Base-by-base conservation (phyloP, 345 rosid genomes). In the Eutrema japonicum region DNA sequence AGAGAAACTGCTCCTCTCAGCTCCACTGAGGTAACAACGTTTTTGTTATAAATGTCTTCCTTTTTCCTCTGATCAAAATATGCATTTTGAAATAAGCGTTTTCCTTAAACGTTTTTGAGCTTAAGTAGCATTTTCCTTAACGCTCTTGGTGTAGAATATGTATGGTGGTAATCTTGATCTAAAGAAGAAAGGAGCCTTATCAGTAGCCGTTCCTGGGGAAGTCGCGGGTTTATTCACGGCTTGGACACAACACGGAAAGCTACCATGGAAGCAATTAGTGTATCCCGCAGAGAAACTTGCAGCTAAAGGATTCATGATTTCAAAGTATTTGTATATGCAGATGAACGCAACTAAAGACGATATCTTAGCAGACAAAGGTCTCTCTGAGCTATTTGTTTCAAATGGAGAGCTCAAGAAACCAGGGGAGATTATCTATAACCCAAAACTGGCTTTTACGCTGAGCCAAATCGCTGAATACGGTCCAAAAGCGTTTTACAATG, bases 1-100 rank as follows among this genome's bases (percentile, higher is more conserved):
- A 85, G 89, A 75, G 94, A 88, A 82, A 81, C 78, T 10, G 94
- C 94, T 43, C 94, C 94, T 5, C 29, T 66, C 29, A n/a, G 10
- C 5, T 89, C 94, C 64, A 81, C 87, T 18, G 42, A 80, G 88
- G 93, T 88, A 57, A 57, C 6, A 4, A 4, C 49, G 51, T 54
- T 54, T 55, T 53, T 13, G 48, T 52, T 5, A 6, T 14, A 36
- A 36, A 14, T n/a, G 14, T 52, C 2, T 10, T 14, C 4, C 16
- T 29, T 29, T 52, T 5, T 54, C 38, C 18, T 53, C 18, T 12
- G 4, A 32, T 53, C 11, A 13, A 35, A 26, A 8, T 8, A 5
- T 10, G 32, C 45, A 10, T 57, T 60, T 59, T 11, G 13, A 38
- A 59, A 6, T 30, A 12, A 26, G 22, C 41, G 61, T 56, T 57